Base-by-base conservation (phyloP, 2,329 filamentous ascomycete species). In the Exophiala phaeomuriformis region DNA sequence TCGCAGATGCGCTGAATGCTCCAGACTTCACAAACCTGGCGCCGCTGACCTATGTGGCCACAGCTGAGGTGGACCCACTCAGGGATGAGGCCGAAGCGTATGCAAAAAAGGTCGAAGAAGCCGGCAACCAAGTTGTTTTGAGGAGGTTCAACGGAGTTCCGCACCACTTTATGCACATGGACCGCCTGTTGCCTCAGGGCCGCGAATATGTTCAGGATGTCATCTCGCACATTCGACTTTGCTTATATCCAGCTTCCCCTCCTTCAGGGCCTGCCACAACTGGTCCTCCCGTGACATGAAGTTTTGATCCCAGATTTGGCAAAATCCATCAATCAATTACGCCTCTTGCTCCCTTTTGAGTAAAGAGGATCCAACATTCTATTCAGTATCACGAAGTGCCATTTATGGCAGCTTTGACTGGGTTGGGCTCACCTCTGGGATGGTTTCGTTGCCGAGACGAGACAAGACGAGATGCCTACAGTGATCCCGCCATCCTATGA, bases 131-230 rank as follows among this genome's bases (percentile, higher is more conserved):
- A 45, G 49, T 62, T 36, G 35, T 59, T 32, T 28, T 51, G 47
- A 60, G 51, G 46, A 50, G 61, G 35, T 63, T 59, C 44, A 52
- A 49, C n/a, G 61, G 61, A 33, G 56, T 63, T 19, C 61, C 61
- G 5, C 61, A 63, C 53, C 56, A 49, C 19, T 63, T 63, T 42
- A 62, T 63, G 61, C 59, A 62, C 32, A 59, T 63, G 59, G 59
- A 61, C 44, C 36, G 54, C 6, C 35, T 58, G 7, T 51, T 63
- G 19, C 47, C 49, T 43, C 61, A 63, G 50, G 61, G 58, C 8
- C 50, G 55, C 7, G 61, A 63, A 39, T 62, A 63, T 51, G 58
- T 62, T 12, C 51, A 59, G 31, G 61, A 63, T 44, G 60, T 62
- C n/a, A 63, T 62, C 8, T 44, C 43, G 5, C 50, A 60, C 39